These are phyloP conservation scores for Claviceps pusilla DNA, from an alignment of 2,329 filamentous ascomycete genomes.

Conservation along the genomic window DNA sequence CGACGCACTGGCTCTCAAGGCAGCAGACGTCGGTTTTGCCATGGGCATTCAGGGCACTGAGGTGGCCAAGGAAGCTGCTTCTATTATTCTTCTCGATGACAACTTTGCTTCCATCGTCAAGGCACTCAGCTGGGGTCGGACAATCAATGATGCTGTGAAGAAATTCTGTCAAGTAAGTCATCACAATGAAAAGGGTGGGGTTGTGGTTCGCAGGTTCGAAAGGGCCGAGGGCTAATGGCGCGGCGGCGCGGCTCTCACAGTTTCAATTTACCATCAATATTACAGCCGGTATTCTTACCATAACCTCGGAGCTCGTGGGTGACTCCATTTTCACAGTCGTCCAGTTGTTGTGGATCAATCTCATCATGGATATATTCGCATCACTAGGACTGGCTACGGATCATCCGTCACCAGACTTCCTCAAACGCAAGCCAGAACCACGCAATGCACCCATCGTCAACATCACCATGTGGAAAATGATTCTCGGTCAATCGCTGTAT, in stretches of 20 bases:
- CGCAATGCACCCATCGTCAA: slow-evolving; percentile 62
- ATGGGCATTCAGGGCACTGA: slow-evolving; percentile 55
- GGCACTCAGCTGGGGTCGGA: slow-evolving; percentile 46
- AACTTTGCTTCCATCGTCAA: slow-evolving; percentile 52
- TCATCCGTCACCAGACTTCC: slow-evolving; percentile 39
- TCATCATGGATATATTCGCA: slow-evolving; percentile 56
- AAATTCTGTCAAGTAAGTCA: slow-evolving; percentile 42
- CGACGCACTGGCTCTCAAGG: slow-evolving; percentile 50
- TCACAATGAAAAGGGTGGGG: not conserved
- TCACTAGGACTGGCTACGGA: slow-evolving; percentile 50
- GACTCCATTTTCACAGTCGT: slow-evolving; percentile 43
- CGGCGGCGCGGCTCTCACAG: slow-evolving; percentile 7
- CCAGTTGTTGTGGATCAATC: slow-evolving; percentile 52
- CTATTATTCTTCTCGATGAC: slow-evolving; percentile 50
- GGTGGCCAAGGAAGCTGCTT: slow-evolving; percentile 51
- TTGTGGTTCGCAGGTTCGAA: too few relatives aligned
- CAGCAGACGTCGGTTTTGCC: slow-evolving; percentile 51
- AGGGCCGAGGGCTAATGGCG: not conserved
- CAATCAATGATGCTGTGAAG: slow-evolving; percentile 47
- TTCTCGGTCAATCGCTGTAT: slow-evolving; percentile 65
- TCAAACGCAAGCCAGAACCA: slow-evolving; percentile 53
- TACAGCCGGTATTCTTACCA: slow-evolving; percentile 48
- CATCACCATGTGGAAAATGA: slow-evolving; percentile 79
- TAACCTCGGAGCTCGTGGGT: slow-evolving; percentile 45
- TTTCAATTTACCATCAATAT: slow-evolving; percentile 57